Conservation (phyloP, 2,329 filamentous ascomycete species). For the Pseudogymnoascus verrucosus region DNA sequence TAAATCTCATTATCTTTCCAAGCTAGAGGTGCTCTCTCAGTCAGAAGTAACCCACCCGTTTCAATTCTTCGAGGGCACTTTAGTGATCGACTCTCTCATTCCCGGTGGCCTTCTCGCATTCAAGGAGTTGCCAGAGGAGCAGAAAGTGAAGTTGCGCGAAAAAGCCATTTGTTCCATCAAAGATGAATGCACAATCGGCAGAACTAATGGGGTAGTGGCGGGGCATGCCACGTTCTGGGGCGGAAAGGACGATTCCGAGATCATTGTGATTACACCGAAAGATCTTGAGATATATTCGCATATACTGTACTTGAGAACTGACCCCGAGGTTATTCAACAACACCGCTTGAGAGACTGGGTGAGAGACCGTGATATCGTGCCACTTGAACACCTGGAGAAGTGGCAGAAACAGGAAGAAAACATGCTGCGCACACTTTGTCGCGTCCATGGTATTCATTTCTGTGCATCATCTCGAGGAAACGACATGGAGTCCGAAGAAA, state of each 20-base stretch:
- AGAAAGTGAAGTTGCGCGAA: constrained; percentile 34
- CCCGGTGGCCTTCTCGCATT: constrained; percentile 43
- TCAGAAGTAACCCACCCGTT: constrained; percentile 27
- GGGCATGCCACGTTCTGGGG: constrained; percentile 50
- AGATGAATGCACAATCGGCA: constrained; percentile 28
- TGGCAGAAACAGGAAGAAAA: constrained; percentile 41
- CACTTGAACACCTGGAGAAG: constrained; percentile 32
- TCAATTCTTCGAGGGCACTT: constrained; percentile 46
- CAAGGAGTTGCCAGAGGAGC: constrained; percentile 28
- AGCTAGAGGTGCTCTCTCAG: constrained; percentile 29
- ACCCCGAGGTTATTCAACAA: constrained; percentile 30
- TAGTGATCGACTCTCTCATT: constrained; percentile 35
- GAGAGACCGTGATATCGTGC: constrained; percentile 29
- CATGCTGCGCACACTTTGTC: constrained; percentile 37
- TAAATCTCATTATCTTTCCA: constrained; percentile 39
- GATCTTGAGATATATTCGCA: constrained; percentile 46
- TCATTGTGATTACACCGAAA: constrained; percentile 33
- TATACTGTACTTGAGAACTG: constrained; percentile 47
- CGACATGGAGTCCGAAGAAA: constrained; percentile 17
- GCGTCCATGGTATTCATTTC: constrained; percentile 40
- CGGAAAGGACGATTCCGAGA: constrained; percentile 27
- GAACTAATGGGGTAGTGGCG: constrained; percentile 39
- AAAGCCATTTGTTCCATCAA: constrained; percentile 39
- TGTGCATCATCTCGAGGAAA: constrained; percentile 18
- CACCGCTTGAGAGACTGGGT: constrained; percentile 32